Evolutionary conservation across 768 basidiomycete species (phyloP), one percentile per base, ranked within the genome.

Genomic region (Calocybe cyanea): DNA sequence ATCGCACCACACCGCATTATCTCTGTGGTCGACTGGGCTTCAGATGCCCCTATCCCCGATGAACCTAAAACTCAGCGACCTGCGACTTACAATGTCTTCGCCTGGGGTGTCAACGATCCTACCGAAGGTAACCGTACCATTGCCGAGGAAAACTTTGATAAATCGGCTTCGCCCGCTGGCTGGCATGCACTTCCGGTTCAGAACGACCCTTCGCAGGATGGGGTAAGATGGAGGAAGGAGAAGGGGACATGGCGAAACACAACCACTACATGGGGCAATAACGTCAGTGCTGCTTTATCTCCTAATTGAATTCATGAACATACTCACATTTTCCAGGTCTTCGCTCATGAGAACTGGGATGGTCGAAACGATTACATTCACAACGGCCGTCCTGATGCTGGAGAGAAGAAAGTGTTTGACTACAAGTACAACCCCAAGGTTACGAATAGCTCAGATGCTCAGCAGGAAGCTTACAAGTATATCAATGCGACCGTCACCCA

Each of bases 341-440:
- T 93, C 55, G 89, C 93, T 0, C 95, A 97, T 54, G 95, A 97
- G 77, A 90, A 94, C 63, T 91, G 87, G 83, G 79, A 83, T 43
- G 90, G 90, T 28, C 73, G 67, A 57, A 83, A 81, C 54, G 43
- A 54, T 2, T 92, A 74, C 73, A 60, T 83, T 17, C 47, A 71
- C 57, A 96, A 96, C 66, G 81, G 81, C 59, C 87, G 95, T 43
- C 93, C 95, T 0, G 75, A 81, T 46, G 87, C 64, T 39, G 81
- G 83, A 38, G 48, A 57, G 8, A 57, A 63, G 39, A 67, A 78
- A 61, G 60, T 56, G 1, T 97, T 93, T 63, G 69, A 87, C 61
- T 96, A 70, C 71, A 63, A 71, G 20, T 97, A 97, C 62, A 65
- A 78, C 45, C 88, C 91, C n/a, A 63, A 78, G 55, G 59, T 68